phyloP scores from a whole-genome alignment of 441 rosid species.

The Adansonia grandidieri region DNA sequence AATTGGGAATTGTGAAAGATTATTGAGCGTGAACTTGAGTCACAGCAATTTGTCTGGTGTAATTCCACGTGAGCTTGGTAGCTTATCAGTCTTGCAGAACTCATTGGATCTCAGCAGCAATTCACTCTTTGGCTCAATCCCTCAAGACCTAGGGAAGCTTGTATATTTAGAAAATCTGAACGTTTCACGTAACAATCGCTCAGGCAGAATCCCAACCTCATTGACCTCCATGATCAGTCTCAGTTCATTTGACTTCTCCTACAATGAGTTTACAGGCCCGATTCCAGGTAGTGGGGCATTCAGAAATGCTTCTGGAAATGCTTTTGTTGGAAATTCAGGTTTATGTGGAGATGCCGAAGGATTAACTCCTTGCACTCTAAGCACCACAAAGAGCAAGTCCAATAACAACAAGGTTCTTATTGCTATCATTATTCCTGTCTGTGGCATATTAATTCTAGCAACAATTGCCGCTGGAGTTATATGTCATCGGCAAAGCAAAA shows the following conservation, averaged over 20 bases:
- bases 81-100: conserved; percentile 41
- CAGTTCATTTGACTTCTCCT: conserved; percentile 54
- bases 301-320: conserved; percentile 42
- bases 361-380: conserved; percentile 41
- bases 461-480: conserved; percentile 20
- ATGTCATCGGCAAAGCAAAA: conserved; percentile 25
- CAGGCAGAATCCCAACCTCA: conserved; percentile 54
- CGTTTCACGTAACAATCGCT: conserved; percentile 58
- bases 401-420: conserved; percentile 41
- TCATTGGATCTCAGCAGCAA: conserved; percentile 70
- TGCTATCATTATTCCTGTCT: conserved; percentile 48
- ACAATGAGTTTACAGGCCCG: conserved; percentile 54
- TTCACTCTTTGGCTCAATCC: conserved; percentile 55
- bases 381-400: conserved; percentile 31
- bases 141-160: conserved; percentile 50
- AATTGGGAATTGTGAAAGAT: conserved; percentile 41
- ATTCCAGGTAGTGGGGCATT: conserved; percentile 50
- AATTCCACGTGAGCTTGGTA: conserved; percentile 51
- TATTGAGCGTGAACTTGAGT: conserved; percentile 37
- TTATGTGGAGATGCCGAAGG: conserved; percentile 64
- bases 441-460: conserved; percentile 35
- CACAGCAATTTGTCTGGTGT: conserved; percentile 50
- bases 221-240: conserved; percentile 56
- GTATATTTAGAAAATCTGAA: conserved; percentile 48
- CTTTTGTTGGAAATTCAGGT: conserved; percentile 55